phyloP scores from a whole-genome alignment of 208 protist species.

The Lotmaria passim region DNA sequence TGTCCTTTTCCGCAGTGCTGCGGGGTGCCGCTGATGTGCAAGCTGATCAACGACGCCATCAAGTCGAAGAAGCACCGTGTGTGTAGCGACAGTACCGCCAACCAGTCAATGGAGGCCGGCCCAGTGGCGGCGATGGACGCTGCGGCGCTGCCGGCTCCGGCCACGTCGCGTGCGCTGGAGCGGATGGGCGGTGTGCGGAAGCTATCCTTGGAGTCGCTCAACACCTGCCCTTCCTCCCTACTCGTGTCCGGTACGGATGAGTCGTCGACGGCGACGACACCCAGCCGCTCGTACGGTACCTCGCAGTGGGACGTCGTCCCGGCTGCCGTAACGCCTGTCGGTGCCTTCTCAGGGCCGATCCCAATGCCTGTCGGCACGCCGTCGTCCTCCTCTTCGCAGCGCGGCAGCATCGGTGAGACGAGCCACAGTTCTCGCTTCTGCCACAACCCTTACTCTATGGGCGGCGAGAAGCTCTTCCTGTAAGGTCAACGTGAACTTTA shows the following conservation, averaged over 20 bases:
- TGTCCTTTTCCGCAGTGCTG: constrained; percentile 45
- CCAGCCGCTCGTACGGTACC: constrained; percentile 14
- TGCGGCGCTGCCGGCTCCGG: background rate
- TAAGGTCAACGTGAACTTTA: background rate
- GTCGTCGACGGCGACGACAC: constrained; percentile 14
- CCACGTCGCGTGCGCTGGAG: background rate
- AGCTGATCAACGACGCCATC: constrained; percentile 25
- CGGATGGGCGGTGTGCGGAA: background rate
- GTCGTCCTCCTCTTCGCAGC: constrained; percentile 23
- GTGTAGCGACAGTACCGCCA: background rate
- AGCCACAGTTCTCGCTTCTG: constrained; percentile 31
- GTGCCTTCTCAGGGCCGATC: background rate
- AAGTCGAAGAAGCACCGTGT: constrained; percentile 23
- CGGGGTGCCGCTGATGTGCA: constrained; percentile 42
- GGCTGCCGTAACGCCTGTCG: constrained; percentile 3
- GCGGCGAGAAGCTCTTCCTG: constrained; percentile 22
- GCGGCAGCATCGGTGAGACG: constrained; percentile 16
- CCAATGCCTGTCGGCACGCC: constrained; percentile 9
- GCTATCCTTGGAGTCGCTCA: constrained; percentile 21
- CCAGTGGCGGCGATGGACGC: background rate
- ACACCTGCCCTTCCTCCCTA: background rate
- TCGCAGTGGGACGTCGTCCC: constrained; percentile 18
- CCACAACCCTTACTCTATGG: constrained; percentile 35
- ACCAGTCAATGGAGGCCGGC: background rate
- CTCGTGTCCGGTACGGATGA: constrained; percentile 24